Conservation (phyloP, 192 early-diverging fungal genomes). For the Oehlia diaphana region DNA sequence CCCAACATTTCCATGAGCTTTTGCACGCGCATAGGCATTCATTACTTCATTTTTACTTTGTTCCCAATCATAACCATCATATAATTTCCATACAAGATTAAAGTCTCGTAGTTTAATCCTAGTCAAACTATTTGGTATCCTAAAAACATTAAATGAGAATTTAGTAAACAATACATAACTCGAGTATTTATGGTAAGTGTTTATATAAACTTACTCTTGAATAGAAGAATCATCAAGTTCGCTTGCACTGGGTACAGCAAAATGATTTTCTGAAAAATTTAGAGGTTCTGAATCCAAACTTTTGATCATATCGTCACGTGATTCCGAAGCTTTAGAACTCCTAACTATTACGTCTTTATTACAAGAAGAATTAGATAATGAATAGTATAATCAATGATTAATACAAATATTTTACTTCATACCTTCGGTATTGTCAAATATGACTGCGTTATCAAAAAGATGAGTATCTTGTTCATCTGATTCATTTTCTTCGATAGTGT, state of each 20-base stretch:
- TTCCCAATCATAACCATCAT: constrained; percentile 71
- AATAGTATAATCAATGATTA: not conserved
- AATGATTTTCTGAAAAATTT: constrained; percentile 49
- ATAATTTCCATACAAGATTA: constrained; percentile 61
- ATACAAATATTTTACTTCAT: constrained; percentile 21
- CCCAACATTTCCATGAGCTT: not conserved
- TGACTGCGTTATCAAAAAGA: constrained; percentile 27
- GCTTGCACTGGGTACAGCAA: constrained; percentile 39
- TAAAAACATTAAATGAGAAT: not conserved
- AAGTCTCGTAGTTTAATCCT: constrained; percentile 61
- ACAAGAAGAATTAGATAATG: too few species aligned
- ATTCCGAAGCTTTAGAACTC: not conserved
- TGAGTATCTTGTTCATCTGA: constrained; percentile 30
- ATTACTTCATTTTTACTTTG: constrained; percentile 40
- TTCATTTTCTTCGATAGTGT: constrained; percentile 35
- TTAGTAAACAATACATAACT: not conserved
- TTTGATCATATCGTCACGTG: not conserved
- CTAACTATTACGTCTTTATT: constrained; percentile 19
- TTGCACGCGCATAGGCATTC: constrained; percentile 5
- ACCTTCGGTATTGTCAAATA: constrained; percentile 38
- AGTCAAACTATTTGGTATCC: constrained; percentile 33
- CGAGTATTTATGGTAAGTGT: not conserved
- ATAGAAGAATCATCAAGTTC: constrained; percentile 27
- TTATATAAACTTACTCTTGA: constrained; percentile 11
- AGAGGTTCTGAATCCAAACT: constrained; percentile 16